phyloP scores from a whole-genome alignment of 305 asterid genomes.

The Caryopteris hybrid region DNA sequence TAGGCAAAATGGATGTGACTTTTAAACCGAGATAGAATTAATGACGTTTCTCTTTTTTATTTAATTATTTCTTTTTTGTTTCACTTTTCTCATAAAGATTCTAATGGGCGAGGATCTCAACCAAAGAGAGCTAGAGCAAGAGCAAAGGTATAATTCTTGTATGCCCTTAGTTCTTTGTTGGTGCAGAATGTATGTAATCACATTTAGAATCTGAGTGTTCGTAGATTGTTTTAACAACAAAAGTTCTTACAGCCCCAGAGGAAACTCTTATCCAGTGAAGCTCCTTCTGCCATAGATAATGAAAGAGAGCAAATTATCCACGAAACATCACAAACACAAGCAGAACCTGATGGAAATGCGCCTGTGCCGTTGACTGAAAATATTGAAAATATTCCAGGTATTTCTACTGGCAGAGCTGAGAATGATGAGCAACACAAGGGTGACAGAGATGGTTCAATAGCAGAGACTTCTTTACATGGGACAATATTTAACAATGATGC shows the following conservation, averaged over 20 bases:
- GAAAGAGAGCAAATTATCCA: slow-evolving; percentile 37
- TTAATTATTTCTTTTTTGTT: not conserved
- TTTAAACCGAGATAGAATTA: slow-evolving; percentile 2
- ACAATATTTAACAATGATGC: slow-evolving; percentile 37
- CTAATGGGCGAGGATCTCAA: slow-evolving; percentile 70
- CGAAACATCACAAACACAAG: slow-evolving; percentile 42
- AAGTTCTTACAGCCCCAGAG: slow-evolving; percentile 46
- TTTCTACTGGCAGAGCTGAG: slow-evolving; percentile 28
- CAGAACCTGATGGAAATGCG: slow-evolving; percentile 37
- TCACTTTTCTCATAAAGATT: slow-evolving; percentile 29
- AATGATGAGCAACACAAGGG: slow-evolving; percentile 34
- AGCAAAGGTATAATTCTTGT: slow-evolving; percentile 51
- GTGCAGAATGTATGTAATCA: slow-evolving; percentile 4
- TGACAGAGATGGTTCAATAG: slow-evolving; percentile 39
- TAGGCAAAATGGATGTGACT: not conserved
- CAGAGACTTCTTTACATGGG: slow-evolving; percentile 49
- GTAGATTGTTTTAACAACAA: slow-evolving; percentile 19
- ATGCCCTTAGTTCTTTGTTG: slow-evolving; percentile 10
- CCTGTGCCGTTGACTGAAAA: slow-evolving; percentile 29
- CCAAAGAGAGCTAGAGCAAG: slow-evolving; percentile 55
- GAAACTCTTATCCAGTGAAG: slow-evolving; percentile 46
- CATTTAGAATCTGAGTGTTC: slow-evolving; percentile 3
- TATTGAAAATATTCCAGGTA: slow-evolving; percentile 33
- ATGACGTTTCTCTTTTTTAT: not conserved
- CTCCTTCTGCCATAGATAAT: slow-evolving; percentile 31